These are phyloP conservation scores for Adiantum capillusveneris DNA, from an alignment of 75 land plant species.

Conservation along the genomic window DNA sequence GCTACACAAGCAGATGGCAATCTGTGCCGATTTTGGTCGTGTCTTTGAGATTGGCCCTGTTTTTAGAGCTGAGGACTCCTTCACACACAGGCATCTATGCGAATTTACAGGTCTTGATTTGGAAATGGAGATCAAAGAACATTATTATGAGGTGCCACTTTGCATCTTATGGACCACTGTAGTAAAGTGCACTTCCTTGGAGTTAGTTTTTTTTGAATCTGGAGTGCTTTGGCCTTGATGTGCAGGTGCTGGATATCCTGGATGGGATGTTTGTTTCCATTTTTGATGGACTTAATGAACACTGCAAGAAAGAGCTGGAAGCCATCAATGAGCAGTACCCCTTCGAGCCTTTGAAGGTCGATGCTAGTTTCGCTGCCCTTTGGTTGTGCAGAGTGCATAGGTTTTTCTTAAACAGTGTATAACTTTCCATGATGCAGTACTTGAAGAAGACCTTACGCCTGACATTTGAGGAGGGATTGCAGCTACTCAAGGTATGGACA, in stretches of 20 bases:
- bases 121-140: constrained; percentile 93
- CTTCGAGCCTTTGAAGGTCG: constrained; percentile 83
- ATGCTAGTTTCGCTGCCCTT: no score
- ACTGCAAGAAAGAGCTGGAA: constrained; percentile 67
- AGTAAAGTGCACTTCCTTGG: no score
- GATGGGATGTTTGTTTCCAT: constrained; percentile 66
- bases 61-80: constrained; percentile 91
- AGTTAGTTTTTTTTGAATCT: no score
- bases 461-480: constrained; percentile 76
- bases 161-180: no score
- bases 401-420: constrained; percentile 4
- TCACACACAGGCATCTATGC: constrained; percentile 88
- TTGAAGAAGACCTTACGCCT: constrained; percentile 57
- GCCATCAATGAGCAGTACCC: constrained; percentile 74
- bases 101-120: constrained; percentile 95
- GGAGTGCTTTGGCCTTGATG: no score
- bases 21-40: constrained; percentile 86
- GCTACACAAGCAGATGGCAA: constrained; percentile 90
- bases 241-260: constrained; percentile 73
- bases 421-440: constrained; percentile 36
- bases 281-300: constrained; percentile 68
- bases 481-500: constrained; percentile 63
- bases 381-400: constrained; percentile 2
- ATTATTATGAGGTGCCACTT: constrained; percentile 90
- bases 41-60: constrained; percentile 92